phyloP scores from a whole-genome alignment of 2,329 filamentous ascomycete species.

The Dryadomyces sulphureus region DNA sequence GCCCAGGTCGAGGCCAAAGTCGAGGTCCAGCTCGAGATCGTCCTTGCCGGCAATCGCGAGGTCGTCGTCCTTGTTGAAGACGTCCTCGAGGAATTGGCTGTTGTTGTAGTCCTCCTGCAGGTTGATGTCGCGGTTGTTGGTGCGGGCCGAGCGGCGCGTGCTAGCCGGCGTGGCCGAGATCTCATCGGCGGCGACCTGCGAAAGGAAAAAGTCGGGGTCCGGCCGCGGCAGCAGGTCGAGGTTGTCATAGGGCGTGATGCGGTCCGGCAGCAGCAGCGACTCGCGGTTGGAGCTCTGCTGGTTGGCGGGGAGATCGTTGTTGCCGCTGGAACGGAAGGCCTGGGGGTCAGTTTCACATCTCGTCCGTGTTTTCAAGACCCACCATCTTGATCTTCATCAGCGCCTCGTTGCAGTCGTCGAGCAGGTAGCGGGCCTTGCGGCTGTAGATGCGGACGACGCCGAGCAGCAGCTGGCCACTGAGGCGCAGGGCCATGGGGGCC shows the following conservation, averaged over 20 bases:
- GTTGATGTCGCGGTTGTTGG: slow-evolving; percentile 50
- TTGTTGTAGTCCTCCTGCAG: slow-evolving; percentile 54
- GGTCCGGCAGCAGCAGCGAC: slow-evolving; percentile 77
- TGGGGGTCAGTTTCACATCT: too few species aligned
- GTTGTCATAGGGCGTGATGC: slow-evolving; percentile 81
- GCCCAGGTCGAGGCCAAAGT: slow-evolving; percentile 61
- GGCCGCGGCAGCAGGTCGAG: slow-evolving; percentile 66
- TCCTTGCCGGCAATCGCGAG: slow-evolving; percentile 39
- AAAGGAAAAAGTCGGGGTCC: slow-evolving; percentile 72
- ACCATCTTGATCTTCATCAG: slow-evolving; percentile 99
- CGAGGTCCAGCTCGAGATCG: slow-evolving; percentile 58
- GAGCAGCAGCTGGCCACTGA: slow-evolving; percentile 85
- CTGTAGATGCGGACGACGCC: slow-evolving; percentile 97
- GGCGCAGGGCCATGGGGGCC: slow-evolving; percentile 83
- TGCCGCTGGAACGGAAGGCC: slow-evolving; percentile 89
- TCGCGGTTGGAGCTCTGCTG: slow-evolving; percentile 70
- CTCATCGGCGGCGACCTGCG: slow-evolving; percentile 51
- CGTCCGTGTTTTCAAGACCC: too few species aligned
- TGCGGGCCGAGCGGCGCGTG: slow-evolving; percentile 34
- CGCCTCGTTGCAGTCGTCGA: slow-evolving; percentile 96
- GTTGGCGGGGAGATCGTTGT: slow-evolving; percentile 84
- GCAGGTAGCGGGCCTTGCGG: slow-evolving; percentile 85
- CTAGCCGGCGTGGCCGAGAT: slow-evolving; percentile 37
- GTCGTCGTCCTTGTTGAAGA: slow-evolving; percentile 42
- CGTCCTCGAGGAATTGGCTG: slow-evolving; percentile 69